A percentile compares a stretch with the other conserved stretches of the same genome.
These are phyloP conservation scores for Haemoproteus tartakovskyi DNA, from an alignment of 169 alveolate genomes.

Conservation along the genomic window DNA sequence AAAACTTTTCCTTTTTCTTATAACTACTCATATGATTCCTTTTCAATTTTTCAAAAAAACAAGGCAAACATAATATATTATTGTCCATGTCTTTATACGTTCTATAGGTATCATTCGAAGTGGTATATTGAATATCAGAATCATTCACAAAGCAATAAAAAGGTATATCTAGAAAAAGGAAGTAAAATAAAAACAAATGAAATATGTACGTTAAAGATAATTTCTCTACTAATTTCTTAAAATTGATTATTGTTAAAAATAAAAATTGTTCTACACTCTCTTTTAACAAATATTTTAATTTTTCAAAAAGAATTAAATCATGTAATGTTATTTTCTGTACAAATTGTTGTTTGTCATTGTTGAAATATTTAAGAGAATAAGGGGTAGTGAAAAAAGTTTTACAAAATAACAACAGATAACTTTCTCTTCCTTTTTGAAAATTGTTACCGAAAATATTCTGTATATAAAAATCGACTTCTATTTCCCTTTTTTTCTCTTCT, in stretches of 20 bases:
- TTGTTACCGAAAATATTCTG: too few species aligned
- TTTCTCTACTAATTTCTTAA: not conserved
- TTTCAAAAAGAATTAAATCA: not conserved
- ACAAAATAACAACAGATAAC: too few species aligned
- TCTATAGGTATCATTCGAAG: too few species aligned
- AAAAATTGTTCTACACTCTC: conserved; percentile 11
- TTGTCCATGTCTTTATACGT: not conserved
- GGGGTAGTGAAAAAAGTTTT: too few species aligned
- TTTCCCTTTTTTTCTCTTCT: too few species aligned
- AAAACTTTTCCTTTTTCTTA: conserved; percentile 2
- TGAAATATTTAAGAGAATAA: too few species aligned
- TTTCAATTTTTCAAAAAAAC: conserved; percentile 3
- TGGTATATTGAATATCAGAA: too few species aligned
- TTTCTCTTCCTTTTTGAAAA: too few species aligned
- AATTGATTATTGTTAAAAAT: conserved; percentile 11
- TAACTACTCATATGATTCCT: not conserved
- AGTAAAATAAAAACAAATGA: conserved; percentile 28
- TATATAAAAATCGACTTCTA: too few species aligned
- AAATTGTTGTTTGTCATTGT: too few species aligned
- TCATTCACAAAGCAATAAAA: not conserved
- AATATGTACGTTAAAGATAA: conserved; percentile 22
- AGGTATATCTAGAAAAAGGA: conserved; percentile 13
- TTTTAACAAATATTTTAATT: not conserved
- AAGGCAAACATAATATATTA: conserved; percentile 3
- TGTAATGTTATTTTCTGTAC: too few species aligned